Base-by-base conservation (phyloP, 345 rosid genomes). In the Abelmoschus esculentus region DNA sequence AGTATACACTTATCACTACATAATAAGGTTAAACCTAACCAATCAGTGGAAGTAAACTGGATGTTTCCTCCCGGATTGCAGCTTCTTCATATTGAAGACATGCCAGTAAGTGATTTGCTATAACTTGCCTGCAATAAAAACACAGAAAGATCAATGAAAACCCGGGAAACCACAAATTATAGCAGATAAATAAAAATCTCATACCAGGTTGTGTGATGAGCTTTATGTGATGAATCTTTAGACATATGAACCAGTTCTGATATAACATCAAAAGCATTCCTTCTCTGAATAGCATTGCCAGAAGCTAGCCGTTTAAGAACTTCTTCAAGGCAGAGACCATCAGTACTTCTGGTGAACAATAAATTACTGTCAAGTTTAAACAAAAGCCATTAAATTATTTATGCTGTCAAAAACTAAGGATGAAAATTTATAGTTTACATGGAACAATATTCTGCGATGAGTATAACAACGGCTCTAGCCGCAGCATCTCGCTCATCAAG, bases 401-500 rank as follows among this genome's bases (percentile, higher is more conserved):
- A 3, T 6, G 58, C 34, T 61, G 56, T 17, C 59, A 47, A 60
- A 49, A 62, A 61, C 26, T 26, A 69, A 31, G 58, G 71, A 57
- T 5, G 5, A 69, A 18, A 61, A 72, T 76, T 70, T 46, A 70
- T 44, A 82, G 71, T 54, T 64, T 87, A 93, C 97, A 81, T 86
- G 74, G 75, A 83, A 70, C 87, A 87, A 72, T 81, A 90, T 74
- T 90, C 98, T 75, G 93, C 96, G 50, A 93, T 72, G 38, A 90
- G 93, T 67, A 76, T 72, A 73, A 75, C 82, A 77, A 79, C 84
- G 72, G 97, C 92, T 84, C 84, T 87, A 76, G 93, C 90, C 26
- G 91, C 80, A 32, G 87, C 86, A 83, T 93, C 97, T 86, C 86
- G 76, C 84, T 90, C 92, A 70, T 93, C 97, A 64, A 93, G 86